Percentiles rank a stretch among this genome's conserved stretches.
phyloP scores from a whole-genome alignment of 2,329 filamentous ascomycete species.

The Cladosporium sp. region DNA sequence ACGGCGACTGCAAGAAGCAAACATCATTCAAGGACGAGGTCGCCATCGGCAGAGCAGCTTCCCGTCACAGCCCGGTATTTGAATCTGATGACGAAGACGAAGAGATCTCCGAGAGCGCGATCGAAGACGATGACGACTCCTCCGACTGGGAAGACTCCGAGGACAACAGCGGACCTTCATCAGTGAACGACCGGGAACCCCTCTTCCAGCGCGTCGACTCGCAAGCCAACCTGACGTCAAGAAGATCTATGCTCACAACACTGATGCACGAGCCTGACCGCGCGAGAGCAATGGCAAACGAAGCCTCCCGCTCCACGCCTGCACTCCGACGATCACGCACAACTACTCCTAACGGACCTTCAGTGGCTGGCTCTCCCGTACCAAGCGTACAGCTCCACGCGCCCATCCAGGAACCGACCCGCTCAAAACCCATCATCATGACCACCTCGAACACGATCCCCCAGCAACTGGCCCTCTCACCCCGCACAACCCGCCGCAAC shows the following conservation, averaged over 20 bases:
- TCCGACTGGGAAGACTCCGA: conserved; percentile 54
- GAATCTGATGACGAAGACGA: conserved; percentile 56
- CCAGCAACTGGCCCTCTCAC: conserved; percentile 63
- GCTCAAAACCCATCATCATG: conserved; percentile 75
- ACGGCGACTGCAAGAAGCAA: conserved; percentile 59
- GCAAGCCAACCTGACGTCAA: conserved; percentile 73
- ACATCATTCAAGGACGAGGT: conserved; percentile 77
- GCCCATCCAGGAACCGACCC: conserved; percentile 38
- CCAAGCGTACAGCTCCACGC: conserved; percentile 12
- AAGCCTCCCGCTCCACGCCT: conserved; percentile 52
- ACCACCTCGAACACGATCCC: conserved; percentile 53
- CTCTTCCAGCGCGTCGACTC: conserved; percentile 91
- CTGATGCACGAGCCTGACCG: conserved; percentile 78
- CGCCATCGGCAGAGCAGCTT: conserved; percentile 48
- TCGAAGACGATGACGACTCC: conserved; percentile 51
- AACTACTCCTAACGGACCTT: conserved; percentile 63
- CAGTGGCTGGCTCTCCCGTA: conserved; percentile 53
- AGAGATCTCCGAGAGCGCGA: conserved; percentile 70
- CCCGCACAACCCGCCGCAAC: conserved; percentile 83
- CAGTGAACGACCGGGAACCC: conserved; percentile 58
- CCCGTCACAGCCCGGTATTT: conserved; percentile 54
- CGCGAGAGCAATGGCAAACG: conserved; percentile 61
- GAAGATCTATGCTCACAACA: conserved; percentile 81
- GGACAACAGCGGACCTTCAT: conserved; percentile 75
- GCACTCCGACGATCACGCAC: conserved; percentile 54